Conservation (phyloP, 1,284 basidiomycete genomes). For the Ceratobasidium sp. region DNA sequence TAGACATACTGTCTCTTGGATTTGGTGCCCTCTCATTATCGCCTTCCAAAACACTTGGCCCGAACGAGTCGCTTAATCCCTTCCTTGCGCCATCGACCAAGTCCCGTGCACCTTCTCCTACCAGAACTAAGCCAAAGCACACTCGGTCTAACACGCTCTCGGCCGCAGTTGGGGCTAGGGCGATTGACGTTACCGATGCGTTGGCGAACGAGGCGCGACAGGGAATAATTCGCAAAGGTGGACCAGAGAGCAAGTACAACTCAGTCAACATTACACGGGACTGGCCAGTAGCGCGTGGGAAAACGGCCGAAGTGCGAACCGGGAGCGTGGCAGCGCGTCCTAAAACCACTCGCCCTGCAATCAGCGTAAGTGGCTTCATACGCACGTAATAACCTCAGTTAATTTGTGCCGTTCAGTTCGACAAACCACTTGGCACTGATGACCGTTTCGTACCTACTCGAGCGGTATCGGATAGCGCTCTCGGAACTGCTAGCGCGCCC, state of each 20-base stretch:
- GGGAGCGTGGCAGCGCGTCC: slow-evolving; percentile 40
- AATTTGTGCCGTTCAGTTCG: slow-evolving; percentile 28
- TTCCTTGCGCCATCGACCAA: slow-evolving; percentile 45
- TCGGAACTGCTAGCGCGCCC: slow-evolving; percentile 71
- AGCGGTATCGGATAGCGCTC: slow-evolving; percentile 65
- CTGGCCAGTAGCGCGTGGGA: slow-evolving; percentile 41
- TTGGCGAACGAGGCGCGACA: slow-evolving; percentile 71
- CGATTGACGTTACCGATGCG: slow-evolving; percentile 67
- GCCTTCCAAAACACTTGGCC: slow-evolving; percentile 42
- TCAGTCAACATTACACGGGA: slow-evolving; percentile 65
- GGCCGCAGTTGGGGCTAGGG: slow-evolving; percentile 49
- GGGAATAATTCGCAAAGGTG: slow-evolving; percentile 79
- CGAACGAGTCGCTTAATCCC: slow-evolving; percentile 43
- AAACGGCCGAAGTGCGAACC: slow-evolving; percentile 34
- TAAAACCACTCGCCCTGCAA: slow-evolving; percentile 39
- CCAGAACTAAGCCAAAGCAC: slow-evolving; percentile 27
- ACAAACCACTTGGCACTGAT: slow-evolving; percentile 62
- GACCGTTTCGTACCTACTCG: slow-evolving; percentile 82
- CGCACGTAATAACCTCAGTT: slow-evolving; percentile 19
- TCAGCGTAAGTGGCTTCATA: slow-evolving; percentile 12
- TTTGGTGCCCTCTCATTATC: slow-evolving; percentile 47
- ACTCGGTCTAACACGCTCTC: slow-evolving; percentile 41
- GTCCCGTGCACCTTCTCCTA: slow-evolving; percentile 36
- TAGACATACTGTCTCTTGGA: slow-evolving; percentile 42
- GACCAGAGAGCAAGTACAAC: slow-evolving; percentile 78